Evolutionary conservation across 2,329 filamentous ascomycete species (phyloP).

Genomic region (Hymenotorrendiella dingleyae): DNA sequence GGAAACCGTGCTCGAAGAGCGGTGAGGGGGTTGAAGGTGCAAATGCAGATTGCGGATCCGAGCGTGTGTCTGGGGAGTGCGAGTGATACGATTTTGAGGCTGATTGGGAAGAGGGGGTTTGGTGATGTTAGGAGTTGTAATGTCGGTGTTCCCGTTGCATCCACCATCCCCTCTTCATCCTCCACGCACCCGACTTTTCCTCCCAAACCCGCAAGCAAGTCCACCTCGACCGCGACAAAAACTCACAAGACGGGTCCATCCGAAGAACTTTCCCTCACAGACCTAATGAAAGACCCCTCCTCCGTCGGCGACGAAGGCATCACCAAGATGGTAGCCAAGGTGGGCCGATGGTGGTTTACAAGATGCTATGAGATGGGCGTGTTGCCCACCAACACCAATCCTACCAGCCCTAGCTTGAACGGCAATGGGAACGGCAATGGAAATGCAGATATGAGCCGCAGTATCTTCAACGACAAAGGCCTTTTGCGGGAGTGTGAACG

Average conservation of each 20-base stretch:
- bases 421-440: too few relatives aligned
- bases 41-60: constrained; percentile 55
- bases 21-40: constrained; percentile 65
- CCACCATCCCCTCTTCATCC: constrained; percentile 34
- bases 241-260: constrained; percentile 14
- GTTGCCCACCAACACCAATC: constrained; percentile 32
- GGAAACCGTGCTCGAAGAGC: constrained; percentile 63
- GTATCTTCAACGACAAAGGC: constrained; percentile 73
- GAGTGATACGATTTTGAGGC: constrained; percentile 55
- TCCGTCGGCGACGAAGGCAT: constrained; percentile 74
- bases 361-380: constrained; percentile 78
- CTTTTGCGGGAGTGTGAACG: constrained; percentile 81
- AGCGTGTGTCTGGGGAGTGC: constrained; percentile 55
- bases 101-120: constrained; percentile 65
- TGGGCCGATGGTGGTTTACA: constrained; percentile 95
- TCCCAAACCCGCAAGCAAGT: too few relatives aligned
- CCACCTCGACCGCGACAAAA: too few relatives aligned
- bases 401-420: too few relatives aligned
- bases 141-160: constrained; percentile 70
- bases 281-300: constrained; percentile 68
- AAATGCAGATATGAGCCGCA: constrained; percentile 41
- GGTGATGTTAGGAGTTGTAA: constrained; percentile 67
- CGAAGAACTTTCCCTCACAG: constrained; percentile 54
- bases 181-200: too few relatives aligned
- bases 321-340: constrained; percentile 83